A percentile compares a stretch with the other conserved stretches of the same genome.
phyloP scores from a whole-genome alignment of 257 asterid genomes.

The Ilex asprella region DNA sequence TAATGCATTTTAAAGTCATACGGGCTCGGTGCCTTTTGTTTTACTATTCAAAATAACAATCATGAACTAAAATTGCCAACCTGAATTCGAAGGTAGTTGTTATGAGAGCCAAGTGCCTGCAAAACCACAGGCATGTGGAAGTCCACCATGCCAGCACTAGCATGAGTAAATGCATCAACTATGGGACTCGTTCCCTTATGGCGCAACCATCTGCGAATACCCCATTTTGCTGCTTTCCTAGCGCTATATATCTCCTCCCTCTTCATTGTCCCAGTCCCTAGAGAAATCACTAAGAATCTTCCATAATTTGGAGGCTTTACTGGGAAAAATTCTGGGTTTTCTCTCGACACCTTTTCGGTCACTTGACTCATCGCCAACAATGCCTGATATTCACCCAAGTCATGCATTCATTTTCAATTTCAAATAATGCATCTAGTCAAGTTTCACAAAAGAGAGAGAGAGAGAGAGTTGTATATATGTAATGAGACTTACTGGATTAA shows the following conservation, averaged over 20 bases:
- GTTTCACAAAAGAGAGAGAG: too few relatives aligned
- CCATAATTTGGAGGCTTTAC: slow-evolving; percentile 3
- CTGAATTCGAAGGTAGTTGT: slow-evolving; percentile 11
- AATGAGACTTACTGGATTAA: too few relatives aligned
- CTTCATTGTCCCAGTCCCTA: slow-evolving; percentile 5
- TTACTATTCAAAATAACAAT: too few relatives aligned
- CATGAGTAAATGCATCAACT: slow-evolving; percentile 6
- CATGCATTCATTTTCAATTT: too few relatives aligned
- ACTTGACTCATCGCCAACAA: slow-evolving; percentile 5
- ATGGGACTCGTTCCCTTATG: slow-evolving; percentile 8
- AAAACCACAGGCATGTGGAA: slow-evolving; percentile 6
- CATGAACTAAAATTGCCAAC: not conserved
- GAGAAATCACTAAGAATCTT: slow-evolving; percentile 4
- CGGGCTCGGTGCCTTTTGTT: too few relatives aligned
- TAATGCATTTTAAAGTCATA: too few relatives aligned
- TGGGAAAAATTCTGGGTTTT: slow-evolving; percentile 1
- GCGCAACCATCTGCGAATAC: slow-evolving; percentile 7
- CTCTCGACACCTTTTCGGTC: not conserved
- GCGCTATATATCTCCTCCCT: slow-evolving; percentile 6
- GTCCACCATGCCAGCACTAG: slow-evolving; percentile 8
- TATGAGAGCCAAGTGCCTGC: not conserved
- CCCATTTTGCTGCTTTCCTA: slow-evolving; percentile 6
- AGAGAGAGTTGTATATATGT: too few relatives aligned
- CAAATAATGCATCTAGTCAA: too few relatives aligned
- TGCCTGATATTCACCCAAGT: not conserved